These are phyloP conservation scores for Talaromyces proteolyticus DNA, from an alignment of 495 filamentous ascomycete genomes.

Conservation along the genomic window DNA sequence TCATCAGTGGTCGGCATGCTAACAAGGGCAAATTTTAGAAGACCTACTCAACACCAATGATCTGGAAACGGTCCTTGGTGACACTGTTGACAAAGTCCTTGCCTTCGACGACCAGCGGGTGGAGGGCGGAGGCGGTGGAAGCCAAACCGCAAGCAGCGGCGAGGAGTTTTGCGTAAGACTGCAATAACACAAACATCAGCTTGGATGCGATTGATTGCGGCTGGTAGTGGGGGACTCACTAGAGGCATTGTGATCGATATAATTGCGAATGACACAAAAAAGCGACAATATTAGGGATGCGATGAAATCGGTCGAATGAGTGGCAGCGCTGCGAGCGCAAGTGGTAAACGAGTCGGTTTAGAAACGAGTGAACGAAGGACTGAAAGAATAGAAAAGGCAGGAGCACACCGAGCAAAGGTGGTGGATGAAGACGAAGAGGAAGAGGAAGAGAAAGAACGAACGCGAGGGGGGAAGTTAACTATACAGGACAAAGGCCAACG, in stretches of 20 bases:
- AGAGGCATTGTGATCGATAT: slow-evolving; percentile 1
- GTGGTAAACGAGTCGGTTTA: neutral
- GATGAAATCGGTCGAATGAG: neutral
- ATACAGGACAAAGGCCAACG: neutral
- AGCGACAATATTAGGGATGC: neutral
- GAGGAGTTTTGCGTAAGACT: slow-evolving; percentile 30
- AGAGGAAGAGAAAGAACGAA: neutral
- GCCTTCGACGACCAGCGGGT: slow-evolving; percentile 65
- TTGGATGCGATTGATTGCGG: too few species aligned
- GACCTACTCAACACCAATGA: slow-evolving; percentile 78
- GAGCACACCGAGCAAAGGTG: neutral
- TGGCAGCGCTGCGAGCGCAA: neutral
- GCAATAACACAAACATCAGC: neutral
- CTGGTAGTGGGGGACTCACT: neutral
- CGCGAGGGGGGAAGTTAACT: neutral
- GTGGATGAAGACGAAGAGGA: neutral
- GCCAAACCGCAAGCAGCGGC: slow-evolving; percentile 35
- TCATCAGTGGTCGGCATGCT: too few species aligned
- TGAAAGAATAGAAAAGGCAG: neutral
- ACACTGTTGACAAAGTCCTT: slow-evolving; percentile 78
- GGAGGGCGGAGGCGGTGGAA: slow-evolving; percentile 59
- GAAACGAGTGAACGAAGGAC: slow-evolving; percentile 5
- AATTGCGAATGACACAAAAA: neutral
- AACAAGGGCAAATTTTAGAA: slow-evolving; percentile 4
- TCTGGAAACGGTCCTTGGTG: slow-evolving; percentile 75